Conservation (phyloP, 208 protist genomes). For the Leishmania mexicana region DNA sequence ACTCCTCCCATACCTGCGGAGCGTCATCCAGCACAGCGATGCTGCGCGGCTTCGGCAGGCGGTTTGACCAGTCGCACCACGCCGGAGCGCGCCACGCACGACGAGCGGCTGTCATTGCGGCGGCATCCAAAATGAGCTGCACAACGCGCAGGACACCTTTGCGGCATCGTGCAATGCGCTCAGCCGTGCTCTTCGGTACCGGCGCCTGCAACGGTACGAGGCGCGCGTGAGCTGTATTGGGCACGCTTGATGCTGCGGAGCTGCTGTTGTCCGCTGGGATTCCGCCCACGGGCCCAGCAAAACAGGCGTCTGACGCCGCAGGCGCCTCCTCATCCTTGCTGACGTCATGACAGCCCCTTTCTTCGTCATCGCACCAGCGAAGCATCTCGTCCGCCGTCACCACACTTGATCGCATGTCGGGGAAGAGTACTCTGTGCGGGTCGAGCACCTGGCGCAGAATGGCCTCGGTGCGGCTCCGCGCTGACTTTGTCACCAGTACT, state of each 20-base stretch:
- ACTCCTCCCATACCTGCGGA: conserved; percentile 66
- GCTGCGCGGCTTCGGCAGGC: conserved; percentile 43
- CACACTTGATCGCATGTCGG: conserved; percentile 13
- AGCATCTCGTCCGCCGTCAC: conserved; percentile 39
- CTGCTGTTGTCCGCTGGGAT: neutral
- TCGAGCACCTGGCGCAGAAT: conserved; percentile 68
- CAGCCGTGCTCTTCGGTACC: neutral
- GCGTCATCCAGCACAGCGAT: conserved; percentile 79
- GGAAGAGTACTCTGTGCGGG: conserved; percentile 57
- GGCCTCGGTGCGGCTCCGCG: conserved; percentile 55
- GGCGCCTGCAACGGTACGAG: neutral
- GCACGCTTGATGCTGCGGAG: neutral
- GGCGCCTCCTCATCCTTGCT: neutral
- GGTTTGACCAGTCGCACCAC: conserved; percentile 22
- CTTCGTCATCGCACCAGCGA: neutral
- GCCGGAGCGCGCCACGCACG: conserved; percentile 27
- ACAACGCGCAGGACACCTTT: conserved; percentile 12
- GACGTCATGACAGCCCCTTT: neutral
- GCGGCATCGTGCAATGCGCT: conserved; percentile 23
- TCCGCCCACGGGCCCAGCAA: neutral
- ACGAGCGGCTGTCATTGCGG: conserved; percentile 8
- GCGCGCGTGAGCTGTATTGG: too few relatives aligned
- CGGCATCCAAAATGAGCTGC: conserved; percentile 14
- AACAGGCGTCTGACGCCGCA: neutral
- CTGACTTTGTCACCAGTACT: conserved; percentile 77